phyloP scores from a whole-genome alignment of 495 filamentous ascomycete species.

The Aspergillus carlsbadensis region DNA sequence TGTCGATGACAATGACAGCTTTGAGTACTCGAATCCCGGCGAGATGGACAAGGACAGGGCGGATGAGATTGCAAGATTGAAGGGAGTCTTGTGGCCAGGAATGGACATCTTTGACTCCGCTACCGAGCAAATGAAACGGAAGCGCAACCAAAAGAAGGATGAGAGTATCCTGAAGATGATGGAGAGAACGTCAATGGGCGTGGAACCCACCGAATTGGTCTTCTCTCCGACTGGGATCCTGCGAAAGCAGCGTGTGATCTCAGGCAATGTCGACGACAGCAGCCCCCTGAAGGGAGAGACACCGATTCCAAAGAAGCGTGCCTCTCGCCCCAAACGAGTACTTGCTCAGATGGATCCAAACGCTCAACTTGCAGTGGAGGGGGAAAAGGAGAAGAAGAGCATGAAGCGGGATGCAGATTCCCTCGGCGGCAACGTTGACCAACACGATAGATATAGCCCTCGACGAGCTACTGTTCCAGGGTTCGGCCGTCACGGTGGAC shows the following conservation, averaged over 20 bases:
- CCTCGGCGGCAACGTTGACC: background rate
- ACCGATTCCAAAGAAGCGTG: slow-evolving; percentile 40
- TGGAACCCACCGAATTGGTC: slow-evolving; percentile 71
- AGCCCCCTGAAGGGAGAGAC: slow-evolving; percentile 50
- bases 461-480: slow-evolving; percentile 10
- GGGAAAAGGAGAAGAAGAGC: slow-evolving; percentile 23
- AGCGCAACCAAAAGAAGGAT: slow-evolving; percentile 86
- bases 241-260: slow-evolving; percentile 57
- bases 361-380: slow-evolving; percentile 25
- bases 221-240: slow-evolving; percentile 56
- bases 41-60: slow-evolving; percentile 31
- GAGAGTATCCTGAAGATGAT: slow-evolving; percentile 67
- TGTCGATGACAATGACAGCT: slow-evolving; percentile 20
- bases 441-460: background rate
- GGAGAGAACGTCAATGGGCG: slow-evolving; percentile 61
- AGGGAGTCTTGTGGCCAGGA: slow-evolving; percentile 76
- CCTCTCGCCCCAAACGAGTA: slow-evolving; percentile 26
- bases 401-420: slow-evolving; percentile 3
- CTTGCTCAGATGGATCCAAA: slow-evolving; percentile 36
- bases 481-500: slow-evolving; percentile 2
- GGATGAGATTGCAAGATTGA: slow-evolving; percentile 55
- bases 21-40: slow-evolving; percentile 9
- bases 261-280: slow-evolving; percentile 53
- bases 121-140: slow-evolving; percentile 69
- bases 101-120: slow-evolving; percentile 91